Evolutionary conservation across 768 basidiomycete species (phyloP).

Genomic region (Lyophyllum shimeji): DNA sequence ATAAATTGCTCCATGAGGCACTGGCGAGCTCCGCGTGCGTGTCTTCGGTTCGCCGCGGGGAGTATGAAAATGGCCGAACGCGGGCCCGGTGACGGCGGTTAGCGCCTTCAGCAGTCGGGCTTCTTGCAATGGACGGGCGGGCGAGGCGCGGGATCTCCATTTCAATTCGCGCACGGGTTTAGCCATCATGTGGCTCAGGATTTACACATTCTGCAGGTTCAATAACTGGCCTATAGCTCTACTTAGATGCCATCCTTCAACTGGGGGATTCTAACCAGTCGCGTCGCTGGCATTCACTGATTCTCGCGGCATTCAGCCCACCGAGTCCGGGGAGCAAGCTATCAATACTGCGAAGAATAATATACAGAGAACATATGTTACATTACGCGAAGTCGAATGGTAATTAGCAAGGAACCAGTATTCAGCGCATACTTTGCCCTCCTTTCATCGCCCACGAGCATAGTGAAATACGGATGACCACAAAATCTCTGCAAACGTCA

Average conservation of each 20-base stretch:
- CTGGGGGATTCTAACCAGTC: too few species aligned
- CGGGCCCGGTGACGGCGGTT: slow-evolving; percentile 34
- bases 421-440: background rate
- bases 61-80: slow-evolving; percentile 45
- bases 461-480: background rate
- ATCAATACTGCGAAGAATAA: background rate
- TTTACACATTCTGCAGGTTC: too few species aligned
- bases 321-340: too few species aligned
- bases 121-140: slow-evolving; percentile 54
- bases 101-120: slow-evolving; percentile 40
- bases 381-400: background rate
- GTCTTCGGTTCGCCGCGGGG: slow-evolving; percentile 34
- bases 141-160: too few species aligned
- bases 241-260: too few species aligned
- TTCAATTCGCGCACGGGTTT: too few species aligned
- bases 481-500: background rate
- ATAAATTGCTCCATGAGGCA: slow-evolving; percentile 15
- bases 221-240: too few species aligned
- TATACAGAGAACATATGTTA: background rate
- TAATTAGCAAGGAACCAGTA: background rate
- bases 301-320: too few species aligned
- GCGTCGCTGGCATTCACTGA: too few species aligned
- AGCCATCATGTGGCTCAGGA: too few species aligned
- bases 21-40: slow-evolving; percentile 19
- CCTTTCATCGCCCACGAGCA: background rate